A percentile compares a stretch with the other conserved stretches of the same genome.
Evolutionary conservation across 2,329 filamentous ascomycete species (phyloP).

Genomic region (Ascochyta clinopodiicola): DNA sequence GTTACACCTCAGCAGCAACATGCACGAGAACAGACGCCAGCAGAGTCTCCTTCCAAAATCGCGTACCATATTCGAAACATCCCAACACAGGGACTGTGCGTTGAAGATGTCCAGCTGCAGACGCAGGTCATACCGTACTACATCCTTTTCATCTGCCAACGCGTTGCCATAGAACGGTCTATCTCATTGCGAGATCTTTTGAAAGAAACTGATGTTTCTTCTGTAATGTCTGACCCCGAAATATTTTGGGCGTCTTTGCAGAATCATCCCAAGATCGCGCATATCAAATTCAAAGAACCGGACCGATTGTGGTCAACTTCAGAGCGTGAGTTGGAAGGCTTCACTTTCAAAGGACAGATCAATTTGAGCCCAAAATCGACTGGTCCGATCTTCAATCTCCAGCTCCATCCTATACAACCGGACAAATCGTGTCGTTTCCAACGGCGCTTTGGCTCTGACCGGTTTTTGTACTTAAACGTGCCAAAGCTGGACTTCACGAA

Average conservation of each 20-base stretch:
- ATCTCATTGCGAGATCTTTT: constrained; percentile 25
- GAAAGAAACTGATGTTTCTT: constrained; percentile 10
- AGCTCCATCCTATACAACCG: constrained; percentile 32
- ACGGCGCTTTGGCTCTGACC: constrained; percentile 47
- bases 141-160: constrained; percentile 43
- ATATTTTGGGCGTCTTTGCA: constrained; percentile 31
- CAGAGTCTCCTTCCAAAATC: constrained; percentile 25
- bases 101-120: constrained; percentile 19
- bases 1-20: background rate
- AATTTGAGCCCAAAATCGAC: constrained; percentile 21
- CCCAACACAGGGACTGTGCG: constrained; percentile 38
- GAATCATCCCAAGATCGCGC: background rate
- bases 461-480: constrained; percentile 51
- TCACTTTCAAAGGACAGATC: constrained; percentile 44
- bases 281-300: constrained; percentile 19
- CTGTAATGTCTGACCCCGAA: constrained; percentile 17
- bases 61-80: constrained; percentile 38
- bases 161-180: constrained; percentile 28
- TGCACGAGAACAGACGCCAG: background rate
- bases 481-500: constrained; percentile 27
- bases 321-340: constrained; percentile 32
- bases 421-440: constrained; percentile 48
- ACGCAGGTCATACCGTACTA: constrained; percentile 36
- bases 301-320: constrained; percentile 35
- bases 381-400: constrained; percentile 34